A percentile compares a stretch with the other conserved stretches of the same genome.
Evolutionary conservation across 2,329 filamentous ascomycete species (phyloP).

Genomic region (Xylaria sp.): DNA sequence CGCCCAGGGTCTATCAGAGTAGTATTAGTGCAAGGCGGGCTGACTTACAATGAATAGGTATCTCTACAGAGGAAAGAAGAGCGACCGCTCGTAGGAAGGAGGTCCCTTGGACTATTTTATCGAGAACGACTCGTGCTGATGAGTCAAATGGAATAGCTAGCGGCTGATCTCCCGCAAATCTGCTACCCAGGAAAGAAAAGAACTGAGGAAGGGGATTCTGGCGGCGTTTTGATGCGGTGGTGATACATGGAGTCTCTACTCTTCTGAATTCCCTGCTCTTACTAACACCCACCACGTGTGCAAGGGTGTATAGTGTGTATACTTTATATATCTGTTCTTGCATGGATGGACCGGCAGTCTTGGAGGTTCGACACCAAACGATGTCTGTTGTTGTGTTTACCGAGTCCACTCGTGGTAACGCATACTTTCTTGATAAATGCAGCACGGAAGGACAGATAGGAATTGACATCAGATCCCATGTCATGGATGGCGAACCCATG

Average conservation of each 20-base stretch:
- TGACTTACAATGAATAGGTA: slow-evolving; percentile 43
- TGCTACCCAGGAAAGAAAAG: not conserved
- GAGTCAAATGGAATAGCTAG: not conserved
- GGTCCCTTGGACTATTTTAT: not conserved
- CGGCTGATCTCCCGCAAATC: not conserved
- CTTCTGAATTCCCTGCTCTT: slow-evolving; percentile 27
- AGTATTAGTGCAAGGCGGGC: not conserved
- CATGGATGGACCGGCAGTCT: slow-evolving; percentile 23
- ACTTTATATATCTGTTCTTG: slow-evolving; percentile 21
- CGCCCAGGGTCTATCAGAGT: not conserved
- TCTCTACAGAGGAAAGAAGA: slow-evolving; percentile 50
- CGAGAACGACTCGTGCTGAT: not conserved
- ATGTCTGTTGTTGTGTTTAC: not conserved
- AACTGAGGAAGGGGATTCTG: slow-evolving; percentile 11
- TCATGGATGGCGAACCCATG: not conserved
- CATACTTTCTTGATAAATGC: not conserved
- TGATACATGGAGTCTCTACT: slow-evolving; percentile 38
- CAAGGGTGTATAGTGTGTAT: slow-evolving; percentile 31
- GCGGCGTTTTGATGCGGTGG: slow-evolving; percentile 26
- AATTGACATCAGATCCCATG: not conserved
- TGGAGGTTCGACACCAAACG: not conserved
- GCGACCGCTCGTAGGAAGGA: slow-evolving; percentile 43
- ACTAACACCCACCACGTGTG: slow-evolving; percentile 15
- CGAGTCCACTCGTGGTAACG: not conserved
- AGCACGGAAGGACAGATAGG: not conserved